Percentiles rank a stretch among this genome's conserved stretches.
Conservation (phyloP, 2,329 filamentous ascomycete species). For the Claviceps sp. region DNA sequence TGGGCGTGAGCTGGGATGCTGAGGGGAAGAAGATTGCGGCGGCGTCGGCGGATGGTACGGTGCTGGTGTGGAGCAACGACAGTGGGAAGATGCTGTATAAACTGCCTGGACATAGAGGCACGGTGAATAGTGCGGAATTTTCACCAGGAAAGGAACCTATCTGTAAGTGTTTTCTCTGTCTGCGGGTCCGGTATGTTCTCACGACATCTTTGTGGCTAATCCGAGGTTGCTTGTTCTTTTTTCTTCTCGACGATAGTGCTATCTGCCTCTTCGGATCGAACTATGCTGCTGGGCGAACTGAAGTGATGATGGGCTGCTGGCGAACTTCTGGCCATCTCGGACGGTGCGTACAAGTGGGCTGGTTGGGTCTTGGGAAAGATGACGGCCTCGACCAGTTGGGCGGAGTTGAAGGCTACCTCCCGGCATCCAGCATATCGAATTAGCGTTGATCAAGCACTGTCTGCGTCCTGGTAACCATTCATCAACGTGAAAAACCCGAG, state of each 20-base stretch:
- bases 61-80: slow-evolving; percentile 79
- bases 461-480: background rate
- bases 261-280: slow-evolving; percentile 81
- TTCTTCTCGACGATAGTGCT: slow-evolving; percentile 45
- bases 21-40: slow-evolving; percentile 78
- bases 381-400: background rate
- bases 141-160: slow-evolving; percentile 74
- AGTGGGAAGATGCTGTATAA: slow-evolving; percentile 90
- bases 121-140: slow-evolving; percentile 90
- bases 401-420: background rate
- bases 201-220: slow-evolving; percentile 18
- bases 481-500: background rate
- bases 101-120: slow-evolving; percentile 86
- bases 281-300: slow-evolving; percentile 70
- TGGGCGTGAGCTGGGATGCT: slow-evolving; percentile 79
- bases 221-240: background rate
- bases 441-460: background rate
- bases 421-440: background rate
- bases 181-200: background rate
- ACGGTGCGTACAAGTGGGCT: background rate
- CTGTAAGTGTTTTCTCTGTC: slow-evolving; percentile 45
- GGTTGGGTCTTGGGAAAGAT: background rate
- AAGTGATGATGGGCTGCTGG: slow-evolving; percentile 22
- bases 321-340: background rate
- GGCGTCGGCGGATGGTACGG: slow-evolving; percentile 80